phyloP scores from a whole-genome alignment of 108 stramenopile genomes.

The Nitzschia sp. region DNA sequence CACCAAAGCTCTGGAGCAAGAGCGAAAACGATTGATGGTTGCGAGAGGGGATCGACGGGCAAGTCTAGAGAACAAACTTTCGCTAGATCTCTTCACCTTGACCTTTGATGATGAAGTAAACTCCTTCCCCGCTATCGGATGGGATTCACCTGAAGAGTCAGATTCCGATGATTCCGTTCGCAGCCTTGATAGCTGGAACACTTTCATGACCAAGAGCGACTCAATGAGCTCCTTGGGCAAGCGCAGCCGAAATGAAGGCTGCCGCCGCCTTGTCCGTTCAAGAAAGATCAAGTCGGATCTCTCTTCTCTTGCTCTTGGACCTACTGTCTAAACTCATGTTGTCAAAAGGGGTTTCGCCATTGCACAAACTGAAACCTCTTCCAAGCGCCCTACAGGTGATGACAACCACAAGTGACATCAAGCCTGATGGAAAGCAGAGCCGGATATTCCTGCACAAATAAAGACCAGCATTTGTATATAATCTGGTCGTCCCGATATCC shows the following conservation, averaged over 20 bases:
- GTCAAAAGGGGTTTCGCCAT: not conserved
- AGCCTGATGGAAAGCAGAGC: too few relatives aligned
- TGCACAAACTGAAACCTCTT: slow-evolving; percentile 2
- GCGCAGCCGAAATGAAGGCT: slow-evolving; percentile 6
- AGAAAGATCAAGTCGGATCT: slow-evolving; percentile 40
- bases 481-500: not conserved
- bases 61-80: slow-evolving; percentile 16
- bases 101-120: slow-evolving; percentile 24
- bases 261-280: slow-evolving; percentile 31
- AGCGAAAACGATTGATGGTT: slow-evolving; percentile 4
- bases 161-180: slow-evolving; percentile 24
- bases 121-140: slow-evolving; percentile 29
- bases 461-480: not conserved
- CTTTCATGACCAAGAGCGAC: slow-evolving; percentile 10
- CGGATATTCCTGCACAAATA: not conserved
- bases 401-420: too few relatives aligned
- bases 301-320: slow-evolving; percentile 24
- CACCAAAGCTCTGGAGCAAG: slow-evolving; percentile 29
- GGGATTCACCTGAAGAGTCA: slow-evolving; percentile 22
- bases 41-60: not conserved
- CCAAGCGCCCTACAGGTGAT: not conserved
- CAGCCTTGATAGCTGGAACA: slow-evolving; percentile 31
- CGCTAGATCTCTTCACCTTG: slow-evolving; percentile 16
- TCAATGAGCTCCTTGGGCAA: slow-evolving; percentile 17
- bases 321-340: not conserved